phyloP scores from a whole-genome alignment of 305 asterid species.

The Fraxinus nigra region DNA sequence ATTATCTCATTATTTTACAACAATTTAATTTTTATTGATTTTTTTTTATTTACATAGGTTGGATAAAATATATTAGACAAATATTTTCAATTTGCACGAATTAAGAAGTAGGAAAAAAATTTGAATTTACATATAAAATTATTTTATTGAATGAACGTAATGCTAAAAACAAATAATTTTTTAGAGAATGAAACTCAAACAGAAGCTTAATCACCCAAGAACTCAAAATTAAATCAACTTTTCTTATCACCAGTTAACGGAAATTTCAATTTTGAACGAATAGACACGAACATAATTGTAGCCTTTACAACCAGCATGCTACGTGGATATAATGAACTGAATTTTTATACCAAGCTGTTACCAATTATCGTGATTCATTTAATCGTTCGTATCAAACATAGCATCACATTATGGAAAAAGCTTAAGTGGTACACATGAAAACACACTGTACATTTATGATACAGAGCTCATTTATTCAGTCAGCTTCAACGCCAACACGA shows the following conservation, averaged over 20 bases:
- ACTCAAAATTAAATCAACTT: neutral
- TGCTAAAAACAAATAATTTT: too few relatives aligned
- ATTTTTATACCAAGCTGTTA: neutral
- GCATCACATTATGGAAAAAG: neutral
- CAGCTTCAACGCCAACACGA: constrained; percentile 5
- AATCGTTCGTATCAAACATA: neutral
- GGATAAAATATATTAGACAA: too few relatives aligned
- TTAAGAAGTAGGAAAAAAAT: too few relatives aligned
- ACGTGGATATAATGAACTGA: neutral
- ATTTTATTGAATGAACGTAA: too few relatives aligned
- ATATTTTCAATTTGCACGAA: too few relatives aligned
- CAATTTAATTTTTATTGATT: too few relatives aligned
- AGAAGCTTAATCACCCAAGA: too few relatives aligned
- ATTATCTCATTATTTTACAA: too few relatives aligned
- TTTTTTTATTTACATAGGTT: too few relatives aligned
- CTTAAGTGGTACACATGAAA: neutral
- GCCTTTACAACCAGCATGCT: neutral
- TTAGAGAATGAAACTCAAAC: too few relatives aligned
- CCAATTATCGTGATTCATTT: neutral
- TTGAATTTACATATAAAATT: too few relatives aligned
- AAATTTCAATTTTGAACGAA: neutral
- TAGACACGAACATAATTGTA: neutral
- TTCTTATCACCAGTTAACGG: neutral
- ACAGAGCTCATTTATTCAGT: constrained; percentile 23
- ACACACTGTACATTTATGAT: neutral